Conservation (phyloP, 176 grass and related monocot genomes). For the Musa acuminata region DNA sequence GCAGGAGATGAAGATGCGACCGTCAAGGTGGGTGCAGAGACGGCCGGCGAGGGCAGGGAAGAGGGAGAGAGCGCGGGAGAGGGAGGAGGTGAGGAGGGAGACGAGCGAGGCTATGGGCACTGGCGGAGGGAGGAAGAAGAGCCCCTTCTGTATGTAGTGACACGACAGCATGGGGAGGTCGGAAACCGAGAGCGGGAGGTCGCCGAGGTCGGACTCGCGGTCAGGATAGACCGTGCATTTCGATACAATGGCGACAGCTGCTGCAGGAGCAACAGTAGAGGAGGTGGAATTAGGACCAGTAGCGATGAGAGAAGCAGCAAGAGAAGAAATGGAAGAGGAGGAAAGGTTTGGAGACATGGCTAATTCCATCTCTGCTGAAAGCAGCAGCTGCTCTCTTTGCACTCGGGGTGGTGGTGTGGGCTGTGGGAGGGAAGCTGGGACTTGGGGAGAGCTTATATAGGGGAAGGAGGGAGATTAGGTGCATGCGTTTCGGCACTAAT, state of each 20-base stretch:
- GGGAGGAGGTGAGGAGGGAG: slow-evolving; percentile 11
- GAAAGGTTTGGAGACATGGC: background rate
- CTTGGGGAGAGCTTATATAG: no score
- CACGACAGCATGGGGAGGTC: slow-evolving; percentile 21
- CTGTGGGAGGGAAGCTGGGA: no score
- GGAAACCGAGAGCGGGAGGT: slow-evolving; percentile 4
- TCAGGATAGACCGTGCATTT: slow-evolving; percentile 10
- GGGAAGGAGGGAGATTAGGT: background rate
- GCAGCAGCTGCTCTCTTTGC: background rate
- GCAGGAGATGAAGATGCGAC: slow-evolving; percentile 9
- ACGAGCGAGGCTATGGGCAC: slow-evolving; percentile 1
- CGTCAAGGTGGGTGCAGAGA: slow-evolving; percentile 7
- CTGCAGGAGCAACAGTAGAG: background rate
- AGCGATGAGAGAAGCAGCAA: background rate
- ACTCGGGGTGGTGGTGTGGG: background rate
- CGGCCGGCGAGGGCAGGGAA: slow-evolving; percentile 15
- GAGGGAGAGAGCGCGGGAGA: slow-evolving; percentile 18
- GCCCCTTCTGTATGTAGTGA: slow-evolving; percentile 20
- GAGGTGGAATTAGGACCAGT: background rate
- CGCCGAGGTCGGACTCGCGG: background rate
- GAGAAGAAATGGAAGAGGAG: background rate
- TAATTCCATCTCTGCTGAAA: background rate
- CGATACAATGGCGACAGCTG: background rate
- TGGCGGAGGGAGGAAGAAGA: slow-evolving; percentile 6
- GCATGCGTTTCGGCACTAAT: background rate